Conservation (phyloP, 2,329 filamentous ascomycete genomes). For the Penicillium decumbens region DNA sequence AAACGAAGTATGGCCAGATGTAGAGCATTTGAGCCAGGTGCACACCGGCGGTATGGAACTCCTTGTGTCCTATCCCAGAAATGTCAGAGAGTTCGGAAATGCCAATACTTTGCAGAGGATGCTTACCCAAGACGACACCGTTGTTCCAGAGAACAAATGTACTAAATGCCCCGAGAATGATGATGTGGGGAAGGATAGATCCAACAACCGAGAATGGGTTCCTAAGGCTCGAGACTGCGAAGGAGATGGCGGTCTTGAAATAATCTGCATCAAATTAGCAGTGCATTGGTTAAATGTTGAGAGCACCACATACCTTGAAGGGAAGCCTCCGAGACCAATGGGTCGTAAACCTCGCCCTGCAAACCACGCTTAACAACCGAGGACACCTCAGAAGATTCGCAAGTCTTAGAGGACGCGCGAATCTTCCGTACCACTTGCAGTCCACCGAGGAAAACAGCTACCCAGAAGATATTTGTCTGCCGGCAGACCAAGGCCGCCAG, state of each 20-base stretch:
- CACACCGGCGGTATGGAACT: slow-evolving; percentile 84
- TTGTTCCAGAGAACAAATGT: slow-evolving; percentile 81
- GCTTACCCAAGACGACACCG: slow-evolving; percentile 77
- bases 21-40: slow-evolving; percentile 93
- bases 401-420: slow-evolving; percentile 26
- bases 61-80: slow-evolving; percentile 68
- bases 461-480: slow-evolving; percentile 97
- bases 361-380: slow-evolving; percentile 32
- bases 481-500: slow-evolving; percentile 68
- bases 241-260: slow-evolving; percentile 55
- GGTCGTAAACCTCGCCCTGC: slow-evolving; percentile 47
- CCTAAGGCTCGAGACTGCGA: slow-evolving; percentile 54
- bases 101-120: not conserved
- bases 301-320: slow-evolving; percentile 43
- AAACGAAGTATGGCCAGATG: slow-evolving; percentile 81
- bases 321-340: slow-evolving; percentile 46
- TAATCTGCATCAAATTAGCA: slow-evolving; percentile 42
- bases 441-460: slow-evolving; percentile 51
- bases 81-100: not conserved
- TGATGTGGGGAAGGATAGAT: slow-evolving; percentile 50
- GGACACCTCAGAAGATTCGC: slow-evolving; percentile 23
- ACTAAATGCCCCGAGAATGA: slow-evolving; percentile 63
- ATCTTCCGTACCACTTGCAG: slow-evolving; percentile 40
- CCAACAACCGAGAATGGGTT: slow-evolving; percentile 40
- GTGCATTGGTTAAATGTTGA: not conserved